Evolutionary conservation across 176 grass and related monocot species (phyloP), one percentile per base, ranked within the genome.

Genomic region (Triticum turgidum): DNA sequence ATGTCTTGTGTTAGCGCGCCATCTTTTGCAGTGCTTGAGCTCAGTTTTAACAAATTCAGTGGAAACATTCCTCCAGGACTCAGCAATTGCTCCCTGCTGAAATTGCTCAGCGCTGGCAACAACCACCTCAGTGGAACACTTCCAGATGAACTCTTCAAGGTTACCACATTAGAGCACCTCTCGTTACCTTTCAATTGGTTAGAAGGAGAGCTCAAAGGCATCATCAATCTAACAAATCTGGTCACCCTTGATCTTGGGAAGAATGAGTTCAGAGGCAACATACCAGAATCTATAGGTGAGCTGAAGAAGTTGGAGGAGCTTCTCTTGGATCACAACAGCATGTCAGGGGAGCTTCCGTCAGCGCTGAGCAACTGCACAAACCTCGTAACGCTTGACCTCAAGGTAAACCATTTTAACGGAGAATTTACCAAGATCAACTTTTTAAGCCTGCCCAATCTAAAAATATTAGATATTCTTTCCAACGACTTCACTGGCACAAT

Each of bases 361-460:
- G 4, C 64, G 1, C 20, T 86, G 9, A 32, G 61, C 45, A 86
- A 80, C 21, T 86, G 76, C 37, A 59, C 76, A 21, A 42, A 54
- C 11, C 85, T 85, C 56, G 21, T 37, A 35, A 51, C 24, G 34
- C 24, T 91, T 2, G 47, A 76, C 74, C 66, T 91, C 9, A 91
- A 54, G 49, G 30, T 9, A 2, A 91, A 91, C 39, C 17, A 25
- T 7, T 80, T 91, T 35, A 61, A 30, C 4, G 89, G 85, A 32
- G 54, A 88, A 49, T 76, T 91, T 21, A 49, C 22, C 33, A 69
- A 78, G 20, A 27, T 91, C 65, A 78, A 91, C 45, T 91, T 91
- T 54, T 63, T 69, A 29, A 81, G 8, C 9, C 27, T 91, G n/a
- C n/a, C 68, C 29, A 86, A 86, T 82, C 44, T 91, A 32, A 44